A percentile compares a stretch with the other conserved stretches of the same genome.
phyloP scores from a whole-genome alignment of 768 basidiomycete species.

The Leccinum broughii region DNA sequence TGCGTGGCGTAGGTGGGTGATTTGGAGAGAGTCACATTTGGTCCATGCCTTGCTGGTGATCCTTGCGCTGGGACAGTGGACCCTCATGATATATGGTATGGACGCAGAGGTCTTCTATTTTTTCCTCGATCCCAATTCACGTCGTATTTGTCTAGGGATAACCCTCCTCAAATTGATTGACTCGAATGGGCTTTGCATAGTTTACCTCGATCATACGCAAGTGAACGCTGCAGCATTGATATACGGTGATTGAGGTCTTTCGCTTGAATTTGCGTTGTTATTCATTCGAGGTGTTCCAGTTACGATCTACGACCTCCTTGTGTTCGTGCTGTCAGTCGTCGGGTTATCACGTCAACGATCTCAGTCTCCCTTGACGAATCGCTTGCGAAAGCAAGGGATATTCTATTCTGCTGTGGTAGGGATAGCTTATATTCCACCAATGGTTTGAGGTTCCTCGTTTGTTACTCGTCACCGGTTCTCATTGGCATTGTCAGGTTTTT shows the following conservation, averaged over 20 bases:
- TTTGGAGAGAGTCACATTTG: constrained; percentile 23
- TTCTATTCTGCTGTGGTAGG: constrained; percentile 16
- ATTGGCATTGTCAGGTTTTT: constrained; percentile 8
- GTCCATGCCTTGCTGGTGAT: constrained; percentile 15
- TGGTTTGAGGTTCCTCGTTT: constrained; percentile 2
- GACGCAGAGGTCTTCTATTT: neutral
- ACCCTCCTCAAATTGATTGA: neutral
- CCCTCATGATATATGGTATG: constrained; percentile 14
- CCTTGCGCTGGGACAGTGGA: constrained; percentile 22
- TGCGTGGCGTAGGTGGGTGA: constrained; percentile 20
- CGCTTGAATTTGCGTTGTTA: neutral
- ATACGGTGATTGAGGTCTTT: constrained; percentile 15
- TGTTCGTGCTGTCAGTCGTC: constrained; percentile 18
- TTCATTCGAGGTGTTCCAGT: constrained; percentile 12
- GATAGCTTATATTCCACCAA: constrained; percentile 14
- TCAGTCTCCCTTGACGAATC: constrained; percentile 16
- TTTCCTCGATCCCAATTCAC: neutral
- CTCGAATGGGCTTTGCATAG: neutral
- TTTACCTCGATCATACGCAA: neutral
- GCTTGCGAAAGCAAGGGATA: constrained; percentile 20
- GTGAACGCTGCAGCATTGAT: neutral
- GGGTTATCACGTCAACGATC: constrained; percentile 15
- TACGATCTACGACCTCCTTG: constrained; percentile 17
- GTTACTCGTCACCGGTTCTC: neutral
- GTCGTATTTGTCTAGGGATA: constrained; percentile 5